Percentiles rank a stretch among this genome's conserved stretches.
Conservation (phyloP, 2,329 filamentous ascomycete species). For the Monilinia laxa region DNA sequence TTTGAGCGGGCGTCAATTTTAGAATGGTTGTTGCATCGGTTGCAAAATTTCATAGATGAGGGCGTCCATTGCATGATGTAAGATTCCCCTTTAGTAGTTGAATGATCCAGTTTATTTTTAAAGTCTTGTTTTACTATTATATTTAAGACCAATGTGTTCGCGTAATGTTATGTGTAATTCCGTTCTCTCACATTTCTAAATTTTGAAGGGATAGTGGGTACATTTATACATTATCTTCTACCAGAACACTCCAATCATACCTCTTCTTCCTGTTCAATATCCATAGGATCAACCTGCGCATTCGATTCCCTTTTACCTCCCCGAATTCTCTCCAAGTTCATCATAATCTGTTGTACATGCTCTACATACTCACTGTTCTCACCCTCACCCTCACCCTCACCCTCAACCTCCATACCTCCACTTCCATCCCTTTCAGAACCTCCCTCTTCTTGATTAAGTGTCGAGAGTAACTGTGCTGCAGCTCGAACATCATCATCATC, state of each 20-base stretch:
- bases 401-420: not conserved
- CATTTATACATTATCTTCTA: no score
- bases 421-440: not conserved
- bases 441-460: not conserved
- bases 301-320: not conserved
- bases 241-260: not conserved
- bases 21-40: slow-evolving; percentile 9
- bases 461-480: not conserved
- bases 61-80: slow-evolving; percentile 10
- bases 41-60: slow-evolving; percentile 5
- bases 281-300: not conserved
- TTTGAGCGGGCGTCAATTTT: slow-evolving; percentile 11
- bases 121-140: not conserved
- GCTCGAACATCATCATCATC: not conserved
- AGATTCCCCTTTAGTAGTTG: slow-evolving; percentile 15
- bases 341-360: not conserved
- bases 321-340: not conserved
- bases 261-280: not conserved
- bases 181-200: not conserved
- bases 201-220: no score
- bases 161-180: not conserved
- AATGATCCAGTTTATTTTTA: not conserved
- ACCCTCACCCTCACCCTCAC: no score
- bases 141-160: not conserved
- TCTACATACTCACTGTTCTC: not conserved